A percentile compares a stretch with the other conserved stretches of the same genome.
phyloP scores from a whole-genome alignment of 371 early-diverging fungal species.

The Mucor racemosus region DNA sequence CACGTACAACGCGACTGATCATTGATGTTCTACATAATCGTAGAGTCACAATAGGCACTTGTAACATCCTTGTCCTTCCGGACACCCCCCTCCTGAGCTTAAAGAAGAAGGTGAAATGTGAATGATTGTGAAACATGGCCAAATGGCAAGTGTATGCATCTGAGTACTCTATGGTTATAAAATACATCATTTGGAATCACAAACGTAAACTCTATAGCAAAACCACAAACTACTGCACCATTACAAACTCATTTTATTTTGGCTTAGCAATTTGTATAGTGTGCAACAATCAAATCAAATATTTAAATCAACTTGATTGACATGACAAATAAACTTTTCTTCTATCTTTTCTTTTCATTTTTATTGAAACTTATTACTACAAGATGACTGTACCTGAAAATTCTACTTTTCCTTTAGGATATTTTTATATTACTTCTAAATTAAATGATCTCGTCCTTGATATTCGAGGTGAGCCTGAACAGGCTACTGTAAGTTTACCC shows the following conservation, averaged over 20 bases:
- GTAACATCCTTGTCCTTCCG: neutral
- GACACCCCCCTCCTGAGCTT: neutral
- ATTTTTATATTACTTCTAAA: constrained; percentile 44
- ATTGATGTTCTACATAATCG: neutral
- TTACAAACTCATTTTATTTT: neutral
- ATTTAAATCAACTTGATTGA: neutral
- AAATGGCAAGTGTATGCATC: neutral
- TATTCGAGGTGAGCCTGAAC: constrained; percentile 22
- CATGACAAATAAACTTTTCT: neutral
- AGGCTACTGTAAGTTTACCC: constrained; percentile 14
- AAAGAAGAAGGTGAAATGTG: neutral
- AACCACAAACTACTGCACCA: neutral
- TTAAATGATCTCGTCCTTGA: constrained; percentile 43
- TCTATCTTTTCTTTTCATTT: neutral
- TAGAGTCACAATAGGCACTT: neutral
- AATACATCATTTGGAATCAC: constrained; percentile 5
- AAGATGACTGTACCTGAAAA: constrained; percentile 35
- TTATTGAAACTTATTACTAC: neutral
- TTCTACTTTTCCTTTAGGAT: constrained; percentile 45
- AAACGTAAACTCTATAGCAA: neutral
- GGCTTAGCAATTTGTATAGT: neutral
- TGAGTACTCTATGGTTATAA: neutral
- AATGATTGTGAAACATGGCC: constrained; percentile 2
- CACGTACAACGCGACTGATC: constrained; percentile 6
- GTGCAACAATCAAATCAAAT: neutral